Evolutionary conservation across 2,329 filamentous ascomycete genomes (phyloP), one percentile per base, ranked within the genome.

Genomic region (Alternaria brassicae): DNA sequence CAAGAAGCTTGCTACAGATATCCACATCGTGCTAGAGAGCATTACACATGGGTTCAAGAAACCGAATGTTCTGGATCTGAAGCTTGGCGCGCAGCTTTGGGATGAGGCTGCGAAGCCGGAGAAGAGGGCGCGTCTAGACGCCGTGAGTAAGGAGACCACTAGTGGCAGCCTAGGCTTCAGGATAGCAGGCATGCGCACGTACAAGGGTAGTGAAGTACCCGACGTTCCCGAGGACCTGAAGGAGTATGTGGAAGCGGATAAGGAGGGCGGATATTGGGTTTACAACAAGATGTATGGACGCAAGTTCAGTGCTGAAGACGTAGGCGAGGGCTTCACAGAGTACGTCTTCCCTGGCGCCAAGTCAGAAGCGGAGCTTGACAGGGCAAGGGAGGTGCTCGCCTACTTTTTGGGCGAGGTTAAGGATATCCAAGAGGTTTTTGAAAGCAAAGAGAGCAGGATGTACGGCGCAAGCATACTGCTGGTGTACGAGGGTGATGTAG

Each of bases 21-120:
- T 88, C 54, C 91, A 91, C 2, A 89, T 97, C 17, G 93, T 96
- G 12, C 82, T 98, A 27, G 90, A 93, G 73, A 97, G 97, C 75
- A 86, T 91, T 6, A 89, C 92, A 0, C 85, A 86, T 65, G 92
- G 92, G 1, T 98, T 93, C 81, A 86, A 86, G 70, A 86, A 87
- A 58, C 92, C 95, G 6, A 98, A 97, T 69, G 92, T 99, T 7
- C 82, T 99, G 58, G 95, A 99, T 74, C 86, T 96, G 65, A 99
- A 99, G 81, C 86, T 99, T 19, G 95, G 95, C 41, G 85, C 88
- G 49, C 86, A 91, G 30, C 81, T 99, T 6, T 98, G 93, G 90
- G 94, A 91, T 13, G 91, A 96, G 36, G 82, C 82, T 61, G 85
- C 88, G 3, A 82, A 83, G 23, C 77, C 81, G 1, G 82, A 84